Percentiles rank a stretch among this genome's conserved stretches.
These are phyloP conservation scores for Geranomyces variabilis DNA, from an alignment of 192 early-diverging fungal species.

Conservation along the genomic window DNA sequence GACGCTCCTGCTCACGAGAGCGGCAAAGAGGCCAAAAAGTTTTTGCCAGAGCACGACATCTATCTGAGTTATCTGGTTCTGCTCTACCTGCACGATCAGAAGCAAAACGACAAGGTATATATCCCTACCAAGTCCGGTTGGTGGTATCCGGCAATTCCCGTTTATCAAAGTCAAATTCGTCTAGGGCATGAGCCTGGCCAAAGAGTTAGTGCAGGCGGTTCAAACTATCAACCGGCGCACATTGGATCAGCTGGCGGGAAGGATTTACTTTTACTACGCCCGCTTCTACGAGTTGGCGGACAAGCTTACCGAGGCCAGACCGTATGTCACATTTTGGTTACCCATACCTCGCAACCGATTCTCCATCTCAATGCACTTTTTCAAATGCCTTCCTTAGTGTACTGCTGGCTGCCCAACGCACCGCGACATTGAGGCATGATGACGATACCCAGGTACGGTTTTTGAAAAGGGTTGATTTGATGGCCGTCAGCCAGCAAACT, in stretches of 20 bases:
- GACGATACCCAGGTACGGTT: conserved; percentile 77
- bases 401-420: conserved; percentile 83
- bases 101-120: conserved; percentile 66
- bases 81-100: conserved; percentile 81
- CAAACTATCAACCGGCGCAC: conserved; percentile 82
- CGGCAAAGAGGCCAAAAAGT: conserved; percentile 41
- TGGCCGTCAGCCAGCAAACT: conserved; percentile 6
- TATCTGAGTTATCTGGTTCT: conserved; percentile 82
- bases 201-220: conserved; percentile 64
- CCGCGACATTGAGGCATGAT: conserved; percentile 88
- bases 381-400: conserved; percentile 47
- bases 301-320: conserved; percentile 73
- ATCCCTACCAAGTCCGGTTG: too few relatives aligned
- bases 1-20: conserved; percentile 30
- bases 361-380: neutral
- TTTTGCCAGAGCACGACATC: conserved; percentile 80
- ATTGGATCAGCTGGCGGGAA: conserved; percentile 85
- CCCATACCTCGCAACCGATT: too few relatives aligned
- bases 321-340: conserved; percentile 64
- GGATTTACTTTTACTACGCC: conserved; percentile 91
- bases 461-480: conserved; percentile 4
- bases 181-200: conserved; percentile 72
- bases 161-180: neutral
- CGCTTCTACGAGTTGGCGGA: conserved; percentile 84
- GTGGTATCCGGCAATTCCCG: neutral